Evolutionary conservation across 192 early-diverging fungal species (phyloP).

Genomic region (Cladochytrium replicatum): DNA sequence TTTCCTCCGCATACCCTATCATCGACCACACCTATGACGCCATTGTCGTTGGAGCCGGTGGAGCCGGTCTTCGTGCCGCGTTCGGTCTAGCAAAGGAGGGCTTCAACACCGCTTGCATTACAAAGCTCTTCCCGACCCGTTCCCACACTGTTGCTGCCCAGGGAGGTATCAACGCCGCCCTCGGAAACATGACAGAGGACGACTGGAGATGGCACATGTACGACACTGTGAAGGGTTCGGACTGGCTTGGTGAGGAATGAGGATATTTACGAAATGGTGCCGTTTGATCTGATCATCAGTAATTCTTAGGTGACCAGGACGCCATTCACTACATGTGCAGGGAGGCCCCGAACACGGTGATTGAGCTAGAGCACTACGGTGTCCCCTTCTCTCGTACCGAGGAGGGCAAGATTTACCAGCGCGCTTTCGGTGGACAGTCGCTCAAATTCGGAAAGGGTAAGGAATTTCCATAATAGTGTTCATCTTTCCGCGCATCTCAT

Average conservation of each 20-base stretch:
- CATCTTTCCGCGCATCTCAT: slow-evolving; percentile 2
- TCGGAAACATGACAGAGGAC: slow-evolving; percentile 99
- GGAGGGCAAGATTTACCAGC: slow-evolving; percentile 97
- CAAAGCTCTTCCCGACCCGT: slow-evolving; percentile 96
- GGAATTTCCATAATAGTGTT: slow-evolving; percentile 7
- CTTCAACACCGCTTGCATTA: slow-evolving; percentile 96
- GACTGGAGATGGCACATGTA: slow-evolving; percentile 99
- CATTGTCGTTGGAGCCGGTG: slow-evolving; percentile 94
- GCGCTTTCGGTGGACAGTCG: slow-evolving; percentile 95
- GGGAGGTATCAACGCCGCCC: slow-evolving; percentile 98
- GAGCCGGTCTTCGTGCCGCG: slow-evolving; percentile 94
- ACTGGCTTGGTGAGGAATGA: slow-evolving; percentile 79
- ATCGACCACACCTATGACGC: slow-evolving; percentile 99
- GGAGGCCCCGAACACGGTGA: slow-evolving; percentile 89
- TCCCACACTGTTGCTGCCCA: slow-evolving; percentile 98
- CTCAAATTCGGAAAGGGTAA: slow-evolving; percentile 88
- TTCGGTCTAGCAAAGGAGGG: slow-evolving; percentile 80
- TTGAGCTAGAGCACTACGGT: slow-evolving; percentile 97
- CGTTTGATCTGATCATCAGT: slow-evolving; percentile 1
- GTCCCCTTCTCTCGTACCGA: slow-evolving; percentile 96
- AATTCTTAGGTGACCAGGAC: slow-evolving; percentile 90
- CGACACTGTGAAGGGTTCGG: slow-evolving; percentile 97
- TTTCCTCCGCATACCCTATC: slow-evolving; percentile 77
- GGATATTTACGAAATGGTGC: neutral
- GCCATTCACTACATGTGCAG: slow-evolving; percentile 99